phyloP scores from a whole-genome alignment of 768 basidiomycete species.

The Xerocomus potaroensis region DNA sequence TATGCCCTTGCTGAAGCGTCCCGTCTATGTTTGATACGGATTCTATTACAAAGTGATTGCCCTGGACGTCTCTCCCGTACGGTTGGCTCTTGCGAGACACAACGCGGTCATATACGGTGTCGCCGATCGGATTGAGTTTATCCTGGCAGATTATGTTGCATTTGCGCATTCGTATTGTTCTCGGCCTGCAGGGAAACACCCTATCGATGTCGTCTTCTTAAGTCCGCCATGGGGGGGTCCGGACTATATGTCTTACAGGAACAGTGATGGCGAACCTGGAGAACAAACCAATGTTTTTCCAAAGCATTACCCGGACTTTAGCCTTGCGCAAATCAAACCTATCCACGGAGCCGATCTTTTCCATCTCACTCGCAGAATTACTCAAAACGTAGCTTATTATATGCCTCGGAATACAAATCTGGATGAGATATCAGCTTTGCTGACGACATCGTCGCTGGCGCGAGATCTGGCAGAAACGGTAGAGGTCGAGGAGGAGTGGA shows the following conservation, averaged over 20 bases:
- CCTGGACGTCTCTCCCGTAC: slow-evolving; percentile 76
- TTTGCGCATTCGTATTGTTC: slow-evolving; percentile 60
- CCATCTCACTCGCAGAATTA: slow-evolving; percentile 61
- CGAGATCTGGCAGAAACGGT: slow-evolving; percentile 47
- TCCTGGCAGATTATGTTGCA: slow-evolving; percentile 78
- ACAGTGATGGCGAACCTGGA: neutral
- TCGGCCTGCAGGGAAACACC: slow-evolving; percentile 34
- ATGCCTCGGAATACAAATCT: slow-evolving; percentile 79
- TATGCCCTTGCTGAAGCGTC: slow-evolving; percentile 34
- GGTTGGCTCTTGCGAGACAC: slow-evolving; percentile 88
- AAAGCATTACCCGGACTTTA: slow-evolving; percentile 51
- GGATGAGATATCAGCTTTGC: slow-evolving; percentile 61
- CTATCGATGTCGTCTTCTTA: slow-evolving; percentile 86
- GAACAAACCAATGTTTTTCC: neutral
- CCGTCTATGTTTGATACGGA: neutral
- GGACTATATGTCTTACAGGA: slow-evolving; percentile 45
- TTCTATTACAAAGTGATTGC: slow-evolving; percentile 72
- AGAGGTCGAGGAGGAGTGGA: slow-evolving; percentile 97
- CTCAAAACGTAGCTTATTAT: slow-evolving; percentile 83
- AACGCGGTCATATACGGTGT: slow-evolving; percentile 95
- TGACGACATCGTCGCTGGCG: slow-evolving; percentile 16
- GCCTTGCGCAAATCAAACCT: slow-evolving; percentile 69
- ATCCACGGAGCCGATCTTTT: slow-evolving; percentile 84
- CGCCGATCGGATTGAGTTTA: slow-evolving; percentile 91
- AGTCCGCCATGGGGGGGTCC: slow-evolving; percentile 98